phyloP scores from a whole-genome alignment of 177 flowering plant genomes.

The Tripterygium wilfordii region DNA sequence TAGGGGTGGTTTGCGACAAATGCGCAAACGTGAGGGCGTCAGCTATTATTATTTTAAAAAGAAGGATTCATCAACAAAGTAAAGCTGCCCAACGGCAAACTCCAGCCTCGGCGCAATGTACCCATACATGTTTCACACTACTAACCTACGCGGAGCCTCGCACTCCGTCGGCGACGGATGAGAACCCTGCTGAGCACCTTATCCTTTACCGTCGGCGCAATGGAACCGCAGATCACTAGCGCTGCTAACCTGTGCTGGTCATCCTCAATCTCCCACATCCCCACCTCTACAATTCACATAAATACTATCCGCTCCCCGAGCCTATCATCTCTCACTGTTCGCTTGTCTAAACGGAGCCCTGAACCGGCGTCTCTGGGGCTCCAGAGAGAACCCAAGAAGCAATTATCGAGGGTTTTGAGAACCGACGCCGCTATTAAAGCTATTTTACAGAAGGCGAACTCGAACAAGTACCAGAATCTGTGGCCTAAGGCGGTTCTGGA shows the following conservation, averaged over 20 bases:
- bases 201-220: no score
- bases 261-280: background rate
- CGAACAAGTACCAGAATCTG: constrained; percentile 41
- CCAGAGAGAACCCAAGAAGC: constrained; percentile 43
- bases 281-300: constrained; percentile 14
- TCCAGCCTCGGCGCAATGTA: no score
- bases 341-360: constrained; percentile 27
- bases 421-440: constrained; percentile 65
- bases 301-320: background rate
- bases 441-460: constrained; percentile 58
- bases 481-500: constrained; percentile 86
- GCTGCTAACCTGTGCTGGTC: no score
- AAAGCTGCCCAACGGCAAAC: no score
- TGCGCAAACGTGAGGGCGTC: no score
- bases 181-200: no score
- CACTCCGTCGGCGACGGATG: no score
- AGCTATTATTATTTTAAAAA: no score
- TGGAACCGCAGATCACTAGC: constrained; percentile 5
- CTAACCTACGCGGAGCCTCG: no score
- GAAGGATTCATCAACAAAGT: no score
- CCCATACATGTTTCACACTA: no score
- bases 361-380: constrained; percentile 23
- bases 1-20: no score
- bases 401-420: constrained; percentile 62
- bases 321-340: constrained; percentile 1